Conservation (phyloP, 768 basidiomycete genomes). For the Kwoniella sp. region DNA sequence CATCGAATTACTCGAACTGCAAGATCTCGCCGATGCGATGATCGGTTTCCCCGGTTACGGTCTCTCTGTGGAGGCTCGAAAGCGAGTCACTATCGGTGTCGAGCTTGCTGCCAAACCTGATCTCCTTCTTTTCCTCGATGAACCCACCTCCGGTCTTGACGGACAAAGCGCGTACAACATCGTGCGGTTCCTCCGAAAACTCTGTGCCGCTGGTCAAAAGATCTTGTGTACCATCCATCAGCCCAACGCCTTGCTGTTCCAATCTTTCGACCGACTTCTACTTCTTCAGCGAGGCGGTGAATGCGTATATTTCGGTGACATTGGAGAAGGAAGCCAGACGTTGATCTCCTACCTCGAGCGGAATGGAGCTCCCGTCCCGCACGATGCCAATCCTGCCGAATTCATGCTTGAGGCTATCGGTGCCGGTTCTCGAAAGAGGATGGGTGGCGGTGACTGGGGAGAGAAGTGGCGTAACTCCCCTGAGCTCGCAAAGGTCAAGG, state of each 20-base stretch:
- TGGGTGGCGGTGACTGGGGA: constrained; percentile 80
- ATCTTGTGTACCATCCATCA: constrained; percentile 91
- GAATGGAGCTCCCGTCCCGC: constrained; percentile 68
- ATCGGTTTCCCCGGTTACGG: constrained; percentile 65
- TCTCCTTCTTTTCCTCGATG: constrained; percentile 80
- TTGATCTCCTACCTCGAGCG: constrained; percentile 75
- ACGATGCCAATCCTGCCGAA: constrained; percentile 74
- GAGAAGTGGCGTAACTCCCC: constrained; percentile 78
- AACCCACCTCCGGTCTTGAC: constrained; percentile 78
- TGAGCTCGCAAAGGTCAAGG: constrained; percentile 59
- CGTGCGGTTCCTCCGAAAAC: constrained; percentile 66
- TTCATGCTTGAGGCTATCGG: constrained; percentile 64
- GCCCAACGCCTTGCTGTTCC: constrained; percentile 82
- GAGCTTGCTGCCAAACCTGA: constrained; percentile 85
- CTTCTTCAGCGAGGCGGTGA: constrained; percentile 76
- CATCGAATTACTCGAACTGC: constrained; percentile 80
- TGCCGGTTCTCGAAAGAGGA: constrained; percentile 63
- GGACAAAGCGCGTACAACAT: constrained; percentile 57
- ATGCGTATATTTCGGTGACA: constrained; percentile 72
- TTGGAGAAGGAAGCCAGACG: too few species aligned
- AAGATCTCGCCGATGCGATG: constrained; percentile 79
- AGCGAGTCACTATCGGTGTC: constrained; percentile 82
- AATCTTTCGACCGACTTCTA: constrained; percentile 76
- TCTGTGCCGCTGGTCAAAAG: constrained; percentile 79
- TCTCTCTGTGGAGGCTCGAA: constrained; percentile 67